Evolutionary conservation across 2,329 filamentous ascomycete species (phyloP).

Genomic region (Fusarium austroafricanum): DNA sequence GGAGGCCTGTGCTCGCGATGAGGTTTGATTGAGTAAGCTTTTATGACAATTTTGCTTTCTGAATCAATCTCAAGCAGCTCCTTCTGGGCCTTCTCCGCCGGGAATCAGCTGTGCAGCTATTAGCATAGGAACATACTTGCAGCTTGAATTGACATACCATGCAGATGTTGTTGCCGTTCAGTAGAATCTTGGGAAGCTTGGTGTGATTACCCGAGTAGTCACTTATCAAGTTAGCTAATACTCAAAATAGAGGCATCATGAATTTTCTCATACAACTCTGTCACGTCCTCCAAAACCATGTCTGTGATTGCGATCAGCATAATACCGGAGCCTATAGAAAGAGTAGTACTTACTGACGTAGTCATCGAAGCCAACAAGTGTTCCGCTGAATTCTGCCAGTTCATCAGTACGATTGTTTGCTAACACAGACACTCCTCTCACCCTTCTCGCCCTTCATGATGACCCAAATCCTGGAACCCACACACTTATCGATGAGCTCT

Average conservation of each 20-base stretch:
- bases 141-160: constrained; percentile 76
- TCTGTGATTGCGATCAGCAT: constrained; percentile 65
- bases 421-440: constrained; percentile 50
- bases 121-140: neutral
- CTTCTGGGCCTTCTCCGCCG: constrained; percentile 76
- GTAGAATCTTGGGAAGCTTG: constrained; percentile 91
- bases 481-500: constrained; percentile 99
- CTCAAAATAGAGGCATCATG: neutral
- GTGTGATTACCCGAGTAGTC: constrained; percentile 90
- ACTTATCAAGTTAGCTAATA: constrained; percentile 66
- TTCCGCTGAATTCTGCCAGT: constrained; percentile 88
- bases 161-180: constrained; percentile 99
- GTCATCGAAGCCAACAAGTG: constrained; percentile 95
- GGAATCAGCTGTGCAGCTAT: constrained; percentile 73
- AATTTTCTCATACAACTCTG: constrained; percentile 79
- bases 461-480: constrained; percentile 97
- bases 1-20: neutral
- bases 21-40: constrained; percentile 11
- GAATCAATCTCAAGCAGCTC: constrained; percentile 38
- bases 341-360: constrained; percentile 88
- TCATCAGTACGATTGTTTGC: constrained; percentile 25
- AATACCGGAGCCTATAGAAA: too few species aligned
- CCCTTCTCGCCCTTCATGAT: constrained; percentile 99
- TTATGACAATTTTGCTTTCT: constrained; percentile 9
- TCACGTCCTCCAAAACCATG: constrained; percentile 98